Conservation (phyloP, 1,284 basidiomycete species). For the Tylopilus sp. region DNA sequence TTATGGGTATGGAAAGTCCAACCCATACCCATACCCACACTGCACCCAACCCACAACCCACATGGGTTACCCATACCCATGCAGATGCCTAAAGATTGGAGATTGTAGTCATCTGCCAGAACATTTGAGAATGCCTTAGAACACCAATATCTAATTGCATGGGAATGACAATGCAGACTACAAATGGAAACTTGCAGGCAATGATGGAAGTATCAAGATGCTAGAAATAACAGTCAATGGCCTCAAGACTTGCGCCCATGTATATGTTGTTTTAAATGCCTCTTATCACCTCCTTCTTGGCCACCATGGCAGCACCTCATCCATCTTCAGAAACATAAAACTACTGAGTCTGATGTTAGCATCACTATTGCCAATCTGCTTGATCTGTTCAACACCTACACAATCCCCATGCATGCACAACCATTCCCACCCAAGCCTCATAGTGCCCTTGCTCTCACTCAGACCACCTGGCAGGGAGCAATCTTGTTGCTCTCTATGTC, state of each 20-base stretch:
- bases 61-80: no score
- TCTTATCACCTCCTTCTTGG: constrained; percentile 30
- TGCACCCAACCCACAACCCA: no score
- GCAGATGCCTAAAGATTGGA: constrained; percentile 22
- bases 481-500: neutral
- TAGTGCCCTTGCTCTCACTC: no score
- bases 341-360: constrained; percentile 3
- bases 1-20: no score
- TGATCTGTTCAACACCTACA: neutral
- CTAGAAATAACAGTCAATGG: constrained; percentile 25
- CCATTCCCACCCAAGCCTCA: neutral
- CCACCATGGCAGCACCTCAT: constrained; percentile 27
- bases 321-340: neutral
- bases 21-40: no score
- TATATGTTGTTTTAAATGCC: constrained; percentile 26
- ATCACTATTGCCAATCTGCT: constrained; percentile 17
- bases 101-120: constrained; percentile 13
- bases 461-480: neutral
- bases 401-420: neutral
- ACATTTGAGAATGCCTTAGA: neutral
- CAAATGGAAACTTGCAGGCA: constrained; percentile 21
- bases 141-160: neutral
- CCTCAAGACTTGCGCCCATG: constrained; percentile 32
- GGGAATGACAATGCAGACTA: constrained; percentile 31
- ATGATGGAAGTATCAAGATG: constrained; percentile 19